Evolutionary conservation across 345 rosid species (phyloP).

Genomic region (Salix caprea): DNA sequence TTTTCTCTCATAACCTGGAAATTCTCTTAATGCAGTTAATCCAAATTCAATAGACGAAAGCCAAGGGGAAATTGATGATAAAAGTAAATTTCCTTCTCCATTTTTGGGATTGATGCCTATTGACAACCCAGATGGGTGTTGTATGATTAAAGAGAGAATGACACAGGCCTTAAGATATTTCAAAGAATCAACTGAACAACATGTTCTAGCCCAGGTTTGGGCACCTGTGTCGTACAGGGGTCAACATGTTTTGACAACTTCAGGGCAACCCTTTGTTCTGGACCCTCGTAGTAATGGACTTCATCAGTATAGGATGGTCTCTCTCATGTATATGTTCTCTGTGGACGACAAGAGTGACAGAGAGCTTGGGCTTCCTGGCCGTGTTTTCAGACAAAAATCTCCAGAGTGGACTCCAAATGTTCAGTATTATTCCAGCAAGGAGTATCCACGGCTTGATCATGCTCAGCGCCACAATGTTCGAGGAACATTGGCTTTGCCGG

Average conservation of each 20-base stretch:
- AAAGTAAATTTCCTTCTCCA: conserved; percentile 46
- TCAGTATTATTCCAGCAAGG: conserved; percentile 77
- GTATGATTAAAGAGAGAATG: conserved; percentile 77
- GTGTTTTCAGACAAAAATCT: conserved; percentile 71
- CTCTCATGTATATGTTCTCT: conserved; percentile 67
- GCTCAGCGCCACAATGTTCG: conserved; percentile 67
- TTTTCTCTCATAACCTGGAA: conserved; percentile 4
- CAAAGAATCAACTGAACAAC: conserved; percentile 80
- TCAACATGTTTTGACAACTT: conserved; percentile 65
- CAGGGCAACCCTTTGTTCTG: conserved; percentile 88
- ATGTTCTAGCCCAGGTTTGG: conserved; percentile 89
- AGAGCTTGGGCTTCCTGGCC: conserved; percentile 90
- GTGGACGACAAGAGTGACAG: conserved; percentile 66
- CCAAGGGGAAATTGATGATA: conserved; percentile 32
- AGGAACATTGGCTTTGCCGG: conserved; percentile 89
- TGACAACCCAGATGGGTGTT: conserved; percentile 58
- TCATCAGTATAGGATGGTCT: conserved; percentile 81
- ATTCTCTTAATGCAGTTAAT: conserved; percentile 41
- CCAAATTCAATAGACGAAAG: conserved; percentile 36
- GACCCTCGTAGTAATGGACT: conserved; percentile 67
- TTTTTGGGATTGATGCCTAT: conserved; percentile 40
- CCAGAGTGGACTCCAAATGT: conserved; percentile 98
- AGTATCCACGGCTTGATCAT: conserved; percentile 73
- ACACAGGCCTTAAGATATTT: conserved; percentile 74
- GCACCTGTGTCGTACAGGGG: conserved; percentile 67